phyloP scores from a whole-genome alignment of 2,329 filamentous ascomycete genomes.

The Pseudogymnoascus sp. region DNA sequence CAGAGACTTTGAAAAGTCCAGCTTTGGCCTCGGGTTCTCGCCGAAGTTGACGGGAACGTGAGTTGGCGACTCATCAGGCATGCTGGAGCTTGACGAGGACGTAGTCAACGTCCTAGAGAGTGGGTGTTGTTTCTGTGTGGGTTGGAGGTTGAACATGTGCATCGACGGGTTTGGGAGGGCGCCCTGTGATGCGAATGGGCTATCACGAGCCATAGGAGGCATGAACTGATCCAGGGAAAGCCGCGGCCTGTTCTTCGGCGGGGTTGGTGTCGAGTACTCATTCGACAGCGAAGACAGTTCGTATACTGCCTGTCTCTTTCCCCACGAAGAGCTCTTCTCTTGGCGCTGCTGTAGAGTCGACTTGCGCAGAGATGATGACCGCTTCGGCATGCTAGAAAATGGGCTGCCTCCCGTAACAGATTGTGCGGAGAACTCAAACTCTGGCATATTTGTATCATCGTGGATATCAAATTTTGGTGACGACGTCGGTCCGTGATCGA shows the following conservation, averaged over 20 bases:
- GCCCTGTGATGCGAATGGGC: constrained; percentile 51
- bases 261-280: constrained; percentile 42
- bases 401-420: constrained; percentile 25
- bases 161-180: constrained; percentile 45
- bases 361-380: constrained; percentile 70
- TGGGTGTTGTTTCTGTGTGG: constrained; percentile 59
- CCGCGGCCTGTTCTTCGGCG: constrained; percentile 56
- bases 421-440: constrained; percentile 45
- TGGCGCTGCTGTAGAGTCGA: constrained; percentile 83
- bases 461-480: constrained; percentile 42
- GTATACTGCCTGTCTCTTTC: constrained; percentile 49
- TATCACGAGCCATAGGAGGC: constrained; percentile 55
- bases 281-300: constrained; percentile 41
- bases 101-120: constrained; percentile 80
- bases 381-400: constrained; percentile 49
- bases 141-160: constrained; percentile 38
- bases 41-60: constrained; percentile 48
- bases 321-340: constrained; percentile 53
- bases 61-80: constrained; percentile 64
- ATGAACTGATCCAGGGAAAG: constrained; percentile 74
- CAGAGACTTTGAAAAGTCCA: constrained; percentile 66
- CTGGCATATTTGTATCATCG: constrained; percentile 38
- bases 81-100: constrained; percentile 73
- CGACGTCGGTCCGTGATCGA: constrained; percentile 50
- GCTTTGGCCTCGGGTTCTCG: constrained; percentile 43